Evolutionary conservation across 306 rosid species (phyloP), one percentile per base, ranked within the genome.

Genomic region (Corylus heterophylla): DNA sequence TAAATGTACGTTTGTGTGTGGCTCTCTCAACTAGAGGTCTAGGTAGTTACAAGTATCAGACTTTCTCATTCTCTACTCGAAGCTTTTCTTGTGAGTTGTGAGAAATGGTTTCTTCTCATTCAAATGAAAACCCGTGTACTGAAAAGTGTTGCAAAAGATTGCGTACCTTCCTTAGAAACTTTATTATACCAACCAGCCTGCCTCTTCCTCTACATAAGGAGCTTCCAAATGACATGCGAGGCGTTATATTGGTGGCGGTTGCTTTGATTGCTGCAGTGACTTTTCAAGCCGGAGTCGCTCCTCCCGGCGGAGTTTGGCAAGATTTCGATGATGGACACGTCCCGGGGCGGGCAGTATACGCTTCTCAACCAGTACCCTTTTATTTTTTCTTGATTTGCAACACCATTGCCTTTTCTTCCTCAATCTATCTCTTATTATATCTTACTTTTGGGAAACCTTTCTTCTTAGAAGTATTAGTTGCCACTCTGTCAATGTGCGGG

Each of bases 301-400:
- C 70, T 27, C 70, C 70, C 0, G 47, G 71, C 9, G 47, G 71
- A 16, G 45, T 12, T 64, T 64, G 20, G 71, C 71, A 64, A 64
- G 71, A 64, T 17, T 4, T 12, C 4, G 8, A 64, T 16, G 2
- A 64, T 0, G 47, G 71, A 29, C 71, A 64, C 11, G 4, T 27
- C 18, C 45, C 71, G 1, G 20, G 71, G 2, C 17, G 45, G 9
- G 44, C 71, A 6, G 29, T 64, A 20, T 64, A 64, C n/a, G 6
- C 71, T 27, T 64, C 45, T 4, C 37, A 37, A 31, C 12, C 9
- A 4, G 10, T 27, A 4, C n/a, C 71, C 10, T 31, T 5, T 17
- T 64, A 27, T 64, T 5, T 31, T 64, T 64, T 64, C 71, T 64
- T 64, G 71, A 64, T 16, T 10, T 64, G n/a, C 45, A 64, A 64